These are phyloP conservation scores for Halteria grandinella DNA, from an alignment of 73 alveolate genomes.

Conservation along the genomic window DNA sequence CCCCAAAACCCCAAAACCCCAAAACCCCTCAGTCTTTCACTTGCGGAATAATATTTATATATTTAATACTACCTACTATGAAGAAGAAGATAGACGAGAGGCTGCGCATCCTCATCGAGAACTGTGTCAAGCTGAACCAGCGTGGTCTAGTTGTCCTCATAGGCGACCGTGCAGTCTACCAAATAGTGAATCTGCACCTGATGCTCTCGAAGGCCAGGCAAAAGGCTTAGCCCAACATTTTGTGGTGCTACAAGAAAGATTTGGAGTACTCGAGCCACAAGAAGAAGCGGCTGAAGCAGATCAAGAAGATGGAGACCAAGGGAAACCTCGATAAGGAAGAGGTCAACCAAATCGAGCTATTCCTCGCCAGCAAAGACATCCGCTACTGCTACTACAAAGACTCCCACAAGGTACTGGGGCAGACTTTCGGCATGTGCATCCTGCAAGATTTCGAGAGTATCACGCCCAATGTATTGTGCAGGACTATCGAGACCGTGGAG, in stretches of 20 bases:
- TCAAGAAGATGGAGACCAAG: slow-evolving; percentile 86
- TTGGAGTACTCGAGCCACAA: slow-evolving; percentile 98
- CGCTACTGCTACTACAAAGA: slow-evolving; percentile 99
- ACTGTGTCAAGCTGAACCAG: slow-evolving; percentile 74
- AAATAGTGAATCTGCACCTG: slow-evolving; percentile 96
- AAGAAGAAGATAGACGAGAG: slow-evolving; percentile 96
- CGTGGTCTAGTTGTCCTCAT: slow-evolving; percentile 92
- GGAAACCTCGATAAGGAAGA: slow-evolving; percentile 94
- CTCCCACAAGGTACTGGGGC: slow-evolving; percentile 98
- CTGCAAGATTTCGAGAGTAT: slow-evolving; percentile 98
- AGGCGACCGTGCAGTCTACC: slow-evolving; percentile 96
- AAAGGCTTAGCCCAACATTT: slow-evolving; percentile 91
- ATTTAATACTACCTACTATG: slow-evolving; percentile 61
- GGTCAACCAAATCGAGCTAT: slow-evolving; percentile 98
- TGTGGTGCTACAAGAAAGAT: slow-evolving; percentile 98
- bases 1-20: no score
- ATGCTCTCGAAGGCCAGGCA: slow-evolving; percentile 87
- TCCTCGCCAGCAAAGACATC: slow-evolving; percentile 96
- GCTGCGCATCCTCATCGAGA: slow-evolving; percentile 83
- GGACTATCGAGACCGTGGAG: slow-evolving; percentile 98
- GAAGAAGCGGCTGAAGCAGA: slow-evolving; percentile 97
- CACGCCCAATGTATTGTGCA: slow-evolving; percentile 99
- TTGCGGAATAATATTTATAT: no score
- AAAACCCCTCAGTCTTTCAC: no score
- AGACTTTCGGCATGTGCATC: slow-evolving; percentile 97